Percentiles rank a stretch among this genome's conserved stretches.
phyloP scores from a whole-genome alignment of 768 basidiomycete species.

The Ramaria sp. region DNA sequence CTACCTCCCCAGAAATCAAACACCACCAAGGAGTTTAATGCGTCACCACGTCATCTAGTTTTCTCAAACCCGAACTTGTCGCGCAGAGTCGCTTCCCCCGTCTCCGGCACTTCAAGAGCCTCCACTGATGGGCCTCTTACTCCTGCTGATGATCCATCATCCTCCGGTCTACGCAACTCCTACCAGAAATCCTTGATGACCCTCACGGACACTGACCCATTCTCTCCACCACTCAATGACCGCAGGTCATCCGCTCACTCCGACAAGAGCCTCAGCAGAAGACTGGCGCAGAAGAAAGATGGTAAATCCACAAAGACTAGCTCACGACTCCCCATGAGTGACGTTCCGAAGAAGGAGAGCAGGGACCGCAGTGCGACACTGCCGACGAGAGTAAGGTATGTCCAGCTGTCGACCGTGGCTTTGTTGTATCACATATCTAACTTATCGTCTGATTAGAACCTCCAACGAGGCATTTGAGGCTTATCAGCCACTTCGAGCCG shows the following conservation, averaged over 20 bases:
- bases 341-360: background rate
- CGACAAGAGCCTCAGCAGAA: constrained; percentile 2
- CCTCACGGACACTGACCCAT: background rate
- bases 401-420: background rate
- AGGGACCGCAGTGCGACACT: background rate
- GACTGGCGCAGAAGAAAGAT: background rate
- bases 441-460: background rate
- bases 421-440: background rate
- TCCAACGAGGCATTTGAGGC: background rate
- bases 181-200: constrained; percentile 9
- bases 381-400: background rate
- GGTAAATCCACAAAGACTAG: background rate
- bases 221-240: background rate
- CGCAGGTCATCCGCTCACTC: constrained; percentile 3
- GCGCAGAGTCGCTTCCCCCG: constrained; percentile 1
- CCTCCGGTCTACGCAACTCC: background rate
- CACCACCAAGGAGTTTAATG: background rate
- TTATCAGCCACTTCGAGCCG: background rate
- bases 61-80: constrained; percentile 3
- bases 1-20: background rate
- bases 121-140: constrained; percentile 9
- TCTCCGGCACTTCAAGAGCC: background rate
- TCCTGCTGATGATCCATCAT: background rate
- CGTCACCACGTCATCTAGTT: background rate
- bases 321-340: background rate